These are phyloP conservation scores for Austroboletus novae-zelandiae DNA, from an alignment of 1,284 basidiomycete genomes.

Conservation along the genomic window DNA sequence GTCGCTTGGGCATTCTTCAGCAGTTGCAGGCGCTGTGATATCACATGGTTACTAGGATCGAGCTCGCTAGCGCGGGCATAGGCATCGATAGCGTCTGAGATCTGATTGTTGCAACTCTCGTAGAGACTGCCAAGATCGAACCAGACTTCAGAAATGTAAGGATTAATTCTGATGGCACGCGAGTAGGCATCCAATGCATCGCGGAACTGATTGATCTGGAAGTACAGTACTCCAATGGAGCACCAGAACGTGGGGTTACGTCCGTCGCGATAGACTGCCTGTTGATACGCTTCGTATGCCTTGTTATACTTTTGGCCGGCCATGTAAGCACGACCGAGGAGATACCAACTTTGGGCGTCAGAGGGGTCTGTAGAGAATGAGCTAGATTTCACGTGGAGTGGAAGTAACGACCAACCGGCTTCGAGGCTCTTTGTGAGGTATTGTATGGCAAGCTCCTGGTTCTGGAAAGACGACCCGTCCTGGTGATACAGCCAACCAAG, in stretches of 20 bases:
- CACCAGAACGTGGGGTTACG: slow-evolving; percentile 99
- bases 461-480: slow-evolving; percentile 90
- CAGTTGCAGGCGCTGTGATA: slow-evolving; percentile 75
- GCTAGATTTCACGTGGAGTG: background rate
- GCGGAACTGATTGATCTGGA: slow-evolving; percentile 99
- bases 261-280: slow-evolving; percentile 97
- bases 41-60: slow-evolving; percentile 77
- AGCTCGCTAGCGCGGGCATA: slow-evolving; percentile 92
- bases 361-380: slow-evolving; percentile 64
- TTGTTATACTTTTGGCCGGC: slow-evolving; percentile 99
- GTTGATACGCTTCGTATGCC: slow-evolving; percentile 99
- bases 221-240: slow-evolving; percentile 98
- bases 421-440: slow-evolving; percentile 94
- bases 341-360: slow-evolving; percentile 98
- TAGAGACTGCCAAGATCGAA: slow-evolving; percentile 97
- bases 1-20: slow-evolving; percentile 81
- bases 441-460: slow-evolving; percentile 91
- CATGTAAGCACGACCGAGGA: slow-evolving; percentile 98
- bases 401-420: slow-evolving; percentile 59
- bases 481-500: slow-evolving; percentile 98
- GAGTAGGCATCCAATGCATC: slow-evolving; percentile 99
- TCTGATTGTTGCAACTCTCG: slow-evolving; percentile 99
- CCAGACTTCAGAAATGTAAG: slow-evolving; percentile 99
- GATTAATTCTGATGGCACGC: slow-evolving; percentile 96
- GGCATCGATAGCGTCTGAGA: slow-evolving; percentile 97